Evolutionary conservation across 129 eudicot genomes (phyloP).

Genomic region (Cynara cardunculus): DNA sequence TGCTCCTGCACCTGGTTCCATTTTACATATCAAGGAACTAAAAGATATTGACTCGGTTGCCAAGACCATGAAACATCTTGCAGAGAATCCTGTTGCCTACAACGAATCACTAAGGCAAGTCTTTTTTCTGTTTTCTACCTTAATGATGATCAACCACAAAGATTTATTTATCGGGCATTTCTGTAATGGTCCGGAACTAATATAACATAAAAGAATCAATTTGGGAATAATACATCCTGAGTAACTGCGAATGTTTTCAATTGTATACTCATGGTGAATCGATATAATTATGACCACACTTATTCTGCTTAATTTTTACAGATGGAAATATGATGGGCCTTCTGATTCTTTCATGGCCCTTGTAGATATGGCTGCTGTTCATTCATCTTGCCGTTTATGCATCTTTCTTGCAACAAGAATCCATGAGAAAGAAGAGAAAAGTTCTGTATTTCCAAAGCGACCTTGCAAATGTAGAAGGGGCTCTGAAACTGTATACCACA

Average conservation of each 20-base stretch:
- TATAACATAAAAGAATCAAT: background rate
- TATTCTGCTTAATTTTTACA: constrained; percentile 18
- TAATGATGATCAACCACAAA: background rate
- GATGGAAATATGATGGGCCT: constrained; percentile 98
- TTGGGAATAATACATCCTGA: background rate
- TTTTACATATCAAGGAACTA: constrained; percentile 77
- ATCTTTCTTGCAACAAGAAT: constrained; percentile 77
- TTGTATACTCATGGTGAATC: background rate
- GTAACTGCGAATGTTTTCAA: no score
- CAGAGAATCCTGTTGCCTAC: constrained; percentile 67
- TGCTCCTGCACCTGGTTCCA: constrained; percentile 76
- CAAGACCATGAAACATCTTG: constrained; percentile 77
- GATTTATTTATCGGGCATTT: no score
- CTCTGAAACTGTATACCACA: constrained; percentile 64
- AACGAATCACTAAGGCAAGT: constrained; percentile 67
- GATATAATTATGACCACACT: background rate
- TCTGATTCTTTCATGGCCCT: constrained; percentile 96
- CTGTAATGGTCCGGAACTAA: no score
- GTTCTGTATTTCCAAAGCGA: constrained; percentile 45
- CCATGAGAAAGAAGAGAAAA: constrained; percentile 66
- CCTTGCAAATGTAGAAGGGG: constrained; percentile 89
- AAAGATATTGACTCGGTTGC: constrained; percentile 59
- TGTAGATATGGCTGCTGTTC: constrained; percentile 98
- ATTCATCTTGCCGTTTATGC: constrained; percentile 94
- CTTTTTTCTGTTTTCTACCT: background rate